A percentile compares a stretch with the other conserved stretches of the same genome.
Conservation (phyloP, 345 rosid species). For the Citrus unshiu region DNA sequence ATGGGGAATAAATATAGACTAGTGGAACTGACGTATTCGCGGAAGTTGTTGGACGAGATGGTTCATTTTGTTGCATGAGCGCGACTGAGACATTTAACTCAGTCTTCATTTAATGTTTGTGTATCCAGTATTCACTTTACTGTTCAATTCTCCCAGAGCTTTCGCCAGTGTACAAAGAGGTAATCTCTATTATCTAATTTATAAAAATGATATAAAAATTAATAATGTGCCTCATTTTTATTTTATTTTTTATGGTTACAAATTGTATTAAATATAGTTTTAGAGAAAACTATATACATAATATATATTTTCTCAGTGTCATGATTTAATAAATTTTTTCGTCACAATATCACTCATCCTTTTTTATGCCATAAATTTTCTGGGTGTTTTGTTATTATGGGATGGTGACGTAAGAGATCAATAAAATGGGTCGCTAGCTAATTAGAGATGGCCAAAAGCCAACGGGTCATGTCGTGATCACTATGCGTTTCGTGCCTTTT, state of each 20-base stretch:
- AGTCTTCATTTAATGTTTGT: not conserved
- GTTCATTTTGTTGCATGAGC: constrained; percentile 35
- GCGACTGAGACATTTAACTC: constrained; percentile 23
- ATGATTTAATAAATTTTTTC: too few relatives aligned
- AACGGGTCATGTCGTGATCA: rapidly evolving
- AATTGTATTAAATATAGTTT: too few relatives aligned
- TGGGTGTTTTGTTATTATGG: not conserved
- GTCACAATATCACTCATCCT: too few relatives aligned
- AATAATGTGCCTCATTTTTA: too few relatives aligned
- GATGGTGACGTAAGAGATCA: not conserved
- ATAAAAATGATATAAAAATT: too few relatives aligned
- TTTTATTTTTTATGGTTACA: too few relatives aligned
- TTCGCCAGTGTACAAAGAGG: not conserved
- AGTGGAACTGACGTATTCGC: constrained; percentile 26
- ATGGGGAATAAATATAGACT: constrained; percentile 4
- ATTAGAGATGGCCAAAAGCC: too few relatives aligned
- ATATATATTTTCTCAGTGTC: too few relatives aligned
- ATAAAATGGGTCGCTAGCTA: not conserved
- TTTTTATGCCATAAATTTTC: not conserved
- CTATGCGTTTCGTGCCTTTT: rapidly evolving
- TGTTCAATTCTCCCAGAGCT: not conserved
- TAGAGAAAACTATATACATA: too few relatives aligned
- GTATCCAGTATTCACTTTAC: not conserved
- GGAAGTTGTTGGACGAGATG: constrained; percentile 26
- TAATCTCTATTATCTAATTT: too few relatives aligned